These are phyloP conservation scores for Fusarium agapanthi DNA, from an alignment of 2,329 filamentous ascomycete species.

Conservation along the genomic window DNA sequence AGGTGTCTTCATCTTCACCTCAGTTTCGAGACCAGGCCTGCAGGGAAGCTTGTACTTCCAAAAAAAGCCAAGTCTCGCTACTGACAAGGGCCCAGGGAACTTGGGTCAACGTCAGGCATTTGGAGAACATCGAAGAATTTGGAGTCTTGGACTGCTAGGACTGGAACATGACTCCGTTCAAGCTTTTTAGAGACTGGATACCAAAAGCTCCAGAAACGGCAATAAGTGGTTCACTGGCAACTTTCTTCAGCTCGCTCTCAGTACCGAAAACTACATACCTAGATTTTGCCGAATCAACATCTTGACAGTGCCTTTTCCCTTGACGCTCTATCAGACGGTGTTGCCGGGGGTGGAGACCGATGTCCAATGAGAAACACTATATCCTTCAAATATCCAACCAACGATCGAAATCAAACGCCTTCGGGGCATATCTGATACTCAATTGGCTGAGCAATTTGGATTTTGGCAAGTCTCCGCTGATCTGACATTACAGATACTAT, in stretches of 20 bases:
- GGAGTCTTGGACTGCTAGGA: too few relatives aligned
- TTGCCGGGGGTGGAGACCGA: constrained; percentile 1
- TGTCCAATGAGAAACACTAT: constrained; percentile 14
- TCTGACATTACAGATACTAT: constrained; percentile 29
- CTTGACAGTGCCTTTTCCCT: not conserved
- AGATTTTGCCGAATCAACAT: not conserved
- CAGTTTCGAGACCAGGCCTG: constrained; percentile 14
- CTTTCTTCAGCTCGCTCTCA: constrained; percentile 9
- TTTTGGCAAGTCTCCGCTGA: constrained; percentile 22
- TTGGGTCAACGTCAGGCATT: constrained; percentile 29
- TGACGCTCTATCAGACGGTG: constrained; percentile 25
- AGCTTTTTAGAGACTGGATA: constrained; percentile 30
- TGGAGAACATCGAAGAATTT: constrained; percentile 18
- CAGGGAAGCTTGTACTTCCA: constrained; percentile 19
- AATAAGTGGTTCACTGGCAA: constrained; percentile 15
- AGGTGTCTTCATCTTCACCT: constrained; percentile 12
- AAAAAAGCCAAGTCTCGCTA: constrained; percentile 26
- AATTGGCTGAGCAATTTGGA: constrained; percentile 14
- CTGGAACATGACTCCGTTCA: constrained; percentile 22
- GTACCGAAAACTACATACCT: not conserved
- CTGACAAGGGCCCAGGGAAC: constrained; percentile 19
- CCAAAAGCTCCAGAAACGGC: constrained; percentile 8
- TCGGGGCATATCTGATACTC: not conserved
- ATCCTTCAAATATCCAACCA: constrained; percentile 22
- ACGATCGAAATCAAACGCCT: constrained; percentile 5